Conservation (phyloP, 2,329 filamentous ascomycete genomes). For the Monosporascus sp. region DNA sequence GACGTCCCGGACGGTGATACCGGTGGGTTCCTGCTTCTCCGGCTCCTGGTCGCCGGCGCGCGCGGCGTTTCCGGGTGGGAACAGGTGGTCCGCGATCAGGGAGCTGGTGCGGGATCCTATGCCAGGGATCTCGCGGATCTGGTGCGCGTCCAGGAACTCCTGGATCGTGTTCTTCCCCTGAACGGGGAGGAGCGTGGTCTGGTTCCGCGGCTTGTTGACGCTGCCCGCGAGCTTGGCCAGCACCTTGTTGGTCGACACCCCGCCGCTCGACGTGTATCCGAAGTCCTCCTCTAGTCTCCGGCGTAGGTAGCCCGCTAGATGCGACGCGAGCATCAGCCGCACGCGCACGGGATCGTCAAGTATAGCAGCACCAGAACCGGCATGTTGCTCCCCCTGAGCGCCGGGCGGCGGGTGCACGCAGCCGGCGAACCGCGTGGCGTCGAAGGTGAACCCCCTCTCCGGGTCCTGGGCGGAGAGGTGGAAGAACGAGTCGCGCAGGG, state of each 20-base stretch:
- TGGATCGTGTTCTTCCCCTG: slow-evolving; percentile 47
- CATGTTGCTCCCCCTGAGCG: not conserved
- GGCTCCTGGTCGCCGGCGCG: no score
- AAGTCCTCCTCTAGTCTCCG: slow-evolving; percentile 66
- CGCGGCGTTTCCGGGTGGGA: slow-evolving; percentile 19
- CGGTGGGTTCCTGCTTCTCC: no score
- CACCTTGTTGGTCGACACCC: slow-evolving; percentile 82
- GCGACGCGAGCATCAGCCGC: slow-evolving; percentile 71
- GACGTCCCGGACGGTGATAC: slow-evolving; percentile 59
- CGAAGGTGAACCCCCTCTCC: slow-evolving; percentile 72
- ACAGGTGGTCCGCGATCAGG: slow-evolving; percentile 57
- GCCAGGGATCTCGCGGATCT: slow-evolving; percentile 76
- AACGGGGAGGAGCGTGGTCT: slow-evolving; percentile 75
- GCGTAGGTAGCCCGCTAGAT: slow-evolving; percentile 72
- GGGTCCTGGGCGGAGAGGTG: slow-evolving; percentile 68
- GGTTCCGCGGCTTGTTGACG: slow-evolving; percentile 78
- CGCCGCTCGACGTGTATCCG: slow-evolving; percentile 83
- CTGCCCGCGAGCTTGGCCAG: slow-evolving; percentile 81
- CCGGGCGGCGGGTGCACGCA: slow-evolving; percentile 34
- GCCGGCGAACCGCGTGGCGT: slow-evolving; percentile 65
- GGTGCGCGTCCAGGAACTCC: slow-evolving; percentile 68
- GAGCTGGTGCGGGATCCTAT: slow-evolving; percentile 77
- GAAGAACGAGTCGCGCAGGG: slow-evolving; percentile 70
- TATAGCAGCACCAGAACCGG: slow-evolving; percentile 17
- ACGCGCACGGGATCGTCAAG: slow-evolving; percentile 39